phyloP scores from a whole-genome alignment of 139 green algal species.

The Picochlorum sp. region DNA sequence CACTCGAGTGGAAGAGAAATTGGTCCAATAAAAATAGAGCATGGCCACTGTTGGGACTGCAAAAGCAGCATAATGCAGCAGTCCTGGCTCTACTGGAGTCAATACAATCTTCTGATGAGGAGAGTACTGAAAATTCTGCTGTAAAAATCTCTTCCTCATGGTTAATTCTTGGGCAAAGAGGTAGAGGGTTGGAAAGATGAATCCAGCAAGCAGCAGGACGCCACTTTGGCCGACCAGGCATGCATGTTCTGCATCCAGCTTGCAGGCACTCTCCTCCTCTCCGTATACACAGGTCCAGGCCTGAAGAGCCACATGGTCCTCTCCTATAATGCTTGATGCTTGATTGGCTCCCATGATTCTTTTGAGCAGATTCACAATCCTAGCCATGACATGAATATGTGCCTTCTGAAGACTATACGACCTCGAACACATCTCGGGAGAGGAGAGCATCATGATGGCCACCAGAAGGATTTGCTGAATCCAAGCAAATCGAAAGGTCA shows the following conservation, averaged over 20 bases:
- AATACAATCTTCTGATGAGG: neutral
- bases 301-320: too few species aligned
- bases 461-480: conserved; percentile 1
- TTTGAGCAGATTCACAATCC: neutral
- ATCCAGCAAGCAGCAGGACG: neutral
- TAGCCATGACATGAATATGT: neutral
- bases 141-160: conserved; percentile 3
- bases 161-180: conserved; percentile 3
- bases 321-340: too few species aligned
- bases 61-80: conserved; percentile 13
- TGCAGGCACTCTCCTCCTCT: too few species aligned
- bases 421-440: neutral
- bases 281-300: neutral
- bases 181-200: conserved; percentile 13
- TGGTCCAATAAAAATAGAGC: neutral
- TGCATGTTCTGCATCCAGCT: neutral
- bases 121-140: neutral
- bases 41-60: neutral
- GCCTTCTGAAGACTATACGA: conserved; percentile 7
- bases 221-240: neutral
- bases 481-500: conserved; percentile 9
- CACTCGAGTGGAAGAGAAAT: too few species aligned
- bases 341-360: neutral
- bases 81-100: neutral
- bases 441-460: conserved; percentile 8